phyloP scores from a whole-genome alignment of 179 eudicot genomes.

The Silene coronaria region DNA sequence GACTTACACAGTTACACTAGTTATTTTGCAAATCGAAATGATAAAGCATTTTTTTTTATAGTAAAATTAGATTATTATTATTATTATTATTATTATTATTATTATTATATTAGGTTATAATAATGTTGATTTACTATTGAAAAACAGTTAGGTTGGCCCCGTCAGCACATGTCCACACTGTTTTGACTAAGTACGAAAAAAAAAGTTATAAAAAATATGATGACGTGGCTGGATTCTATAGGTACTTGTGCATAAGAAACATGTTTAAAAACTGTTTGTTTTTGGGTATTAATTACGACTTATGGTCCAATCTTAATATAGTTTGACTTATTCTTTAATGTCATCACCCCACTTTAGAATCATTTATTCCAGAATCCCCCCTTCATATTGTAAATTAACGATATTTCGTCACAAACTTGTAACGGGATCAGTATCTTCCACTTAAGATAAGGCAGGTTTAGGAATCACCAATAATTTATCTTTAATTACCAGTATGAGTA shows the following conservation, averaged over 20 bases:
- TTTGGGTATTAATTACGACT: constrained; percentile 15
- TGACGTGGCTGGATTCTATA: constrained; percentile 27
- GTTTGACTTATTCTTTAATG: constrained; percentile 26
- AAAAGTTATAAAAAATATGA: not conserved
- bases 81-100: too few relatives aligned
- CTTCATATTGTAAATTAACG: too few relatives aligned
- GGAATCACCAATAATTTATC: too few relatives aligned
- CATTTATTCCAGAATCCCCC: constrained; percentile 8
- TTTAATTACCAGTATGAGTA: too few relatives aligned
- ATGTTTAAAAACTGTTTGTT: constrained; percentile 11
- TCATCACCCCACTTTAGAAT: constrained; percentile 21
- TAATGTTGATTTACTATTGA: not conserved
- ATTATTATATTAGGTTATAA: too few relatives aligned
- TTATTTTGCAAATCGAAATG: too few relatives aligned
- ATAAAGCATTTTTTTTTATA: too few relatives aligned
- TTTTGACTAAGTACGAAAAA: constrained; percentile 27
- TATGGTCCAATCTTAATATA: constrained; percentile 19
- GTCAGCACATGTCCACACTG: constrained; percentile 36
- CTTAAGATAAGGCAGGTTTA: too few relatives aligned
- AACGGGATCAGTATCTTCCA: too few relatives aligned
- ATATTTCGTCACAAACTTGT: too few relatives aligned
- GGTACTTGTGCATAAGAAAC: constrained; percentile 27
- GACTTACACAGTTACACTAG: too few relatives aligned
- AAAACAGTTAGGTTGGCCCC: constrained; percentile 16
- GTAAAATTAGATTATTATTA: too few relatives aligned